Conservation (phyloP, 192 early-diverging fungal species). For the Linnemannia schmuckeri region DNA sequence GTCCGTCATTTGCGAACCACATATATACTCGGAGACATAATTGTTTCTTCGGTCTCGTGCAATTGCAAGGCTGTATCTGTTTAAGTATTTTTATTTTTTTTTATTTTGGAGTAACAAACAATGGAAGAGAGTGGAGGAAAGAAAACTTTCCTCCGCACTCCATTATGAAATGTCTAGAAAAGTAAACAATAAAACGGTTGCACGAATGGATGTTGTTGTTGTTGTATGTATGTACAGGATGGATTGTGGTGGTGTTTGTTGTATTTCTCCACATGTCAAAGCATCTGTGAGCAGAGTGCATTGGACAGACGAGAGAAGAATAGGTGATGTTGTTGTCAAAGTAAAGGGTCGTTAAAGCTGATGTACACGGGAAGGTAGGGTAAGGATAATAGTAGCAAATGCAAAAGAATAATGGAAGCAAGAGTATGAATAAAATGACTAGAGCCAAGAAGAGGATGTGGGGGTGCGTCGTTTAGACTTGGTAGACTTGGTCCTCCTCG, state of each 20-base stretch:
- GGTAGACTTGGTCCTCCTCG: constrained; percentile 9
- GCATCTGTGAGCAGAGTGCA: neutral
- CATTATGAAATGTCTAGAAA: constrained; percentile 1
- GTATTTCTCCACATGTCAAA: constrained; percentile 1
- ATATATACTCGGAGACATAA: too few species aligned
- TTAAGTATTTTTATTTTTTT: neutral
- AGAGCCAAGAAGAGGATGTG: neutral
- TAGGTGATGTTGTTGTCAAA: neutral
- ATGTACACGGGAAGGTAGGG: neutral
- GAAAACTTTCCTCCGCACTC: neutral
- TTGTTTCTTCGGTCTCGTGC: too few species aligned
- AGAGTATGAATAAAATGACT: neutral
- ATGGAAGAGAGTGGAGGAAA: neutral
- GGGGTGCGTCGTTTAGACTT: too few species aligned
- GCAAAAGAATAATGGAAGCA: neutral
- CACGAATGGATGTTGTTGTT: neutral
- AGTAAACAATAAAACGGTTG: neutral
- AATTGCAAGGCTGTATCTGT: too few species aligned
- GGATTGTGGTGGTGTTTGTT: neutral
- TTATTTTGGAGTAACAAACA: constrained; percentile 6
- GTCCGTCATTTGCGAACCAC: too few species aligned
- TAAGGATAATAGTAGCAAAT: neutral
- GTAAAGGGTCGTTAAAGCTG: neutral
- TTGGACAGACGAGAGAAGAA: neutral
- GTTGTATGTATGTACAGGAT: constrained; percentile 1